Evolutionary conservation across 129 eudicot genomes (phyloP), one percentile per base, ranked within the genome.

Genomic region (Ambrosia trifida): DNA sequence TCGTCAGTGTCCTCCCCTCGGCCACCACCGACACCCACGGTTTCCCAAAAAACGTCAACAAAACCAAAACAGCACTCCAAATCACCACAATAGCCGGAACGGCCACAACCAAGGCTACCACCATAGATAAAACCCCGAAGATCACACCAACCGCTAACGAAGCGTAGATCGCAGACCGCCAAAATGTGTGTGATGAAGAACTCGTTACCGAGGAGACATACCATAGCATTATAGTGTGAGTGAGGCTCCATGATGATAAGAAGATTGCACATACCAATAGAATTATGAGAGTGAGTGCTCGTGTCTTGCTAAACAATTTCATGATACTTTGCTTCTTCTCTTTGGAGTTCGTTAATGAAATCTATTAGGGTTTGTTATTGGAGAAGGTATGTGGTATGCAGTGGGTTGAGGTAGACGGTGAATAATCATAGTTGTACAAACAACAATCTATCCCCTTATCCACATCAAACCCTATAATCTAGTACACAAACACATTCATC

Each of bases 31-130:
- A 72, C 76, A 74, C 75, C 72, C 88, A 80, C 4, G 84, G 79
- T 73, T 81, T 88, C 59, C 97, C 97, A 35, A 51, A 71, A 24
- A 91, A 84, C 6, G 90, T 72, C 78, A 91, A 60, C 61, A 86
- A 59, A 52, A 87, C 96, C 49, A 90, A 77, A 41, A 90, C 82
- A 10, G 91, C 76, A 38, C 87, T 90, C 97, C 97, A 91, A 33
- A 87, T 80, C 67, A 91, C 88, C 71, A 91, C 16, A 7, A 83
- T 81, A 0, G 95, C 95, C 20, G 97, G 95, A 3, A 87, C 85
- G 41, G 84, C 97, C 69, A 85, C 88, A 14, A 76, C 89, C 76
- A 82, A 58, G 13, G 86, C 88, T 4, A 91, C 91, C 45, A 67
- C 95, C 91, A 83, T 83, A 17, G 97, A 79, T 31, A 91, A 75